These are phyloP conservation scores for Eimeria necatrix DNA, from an alignment of 169 alveolate genomes.

Conservation along the genomic window DNA sequence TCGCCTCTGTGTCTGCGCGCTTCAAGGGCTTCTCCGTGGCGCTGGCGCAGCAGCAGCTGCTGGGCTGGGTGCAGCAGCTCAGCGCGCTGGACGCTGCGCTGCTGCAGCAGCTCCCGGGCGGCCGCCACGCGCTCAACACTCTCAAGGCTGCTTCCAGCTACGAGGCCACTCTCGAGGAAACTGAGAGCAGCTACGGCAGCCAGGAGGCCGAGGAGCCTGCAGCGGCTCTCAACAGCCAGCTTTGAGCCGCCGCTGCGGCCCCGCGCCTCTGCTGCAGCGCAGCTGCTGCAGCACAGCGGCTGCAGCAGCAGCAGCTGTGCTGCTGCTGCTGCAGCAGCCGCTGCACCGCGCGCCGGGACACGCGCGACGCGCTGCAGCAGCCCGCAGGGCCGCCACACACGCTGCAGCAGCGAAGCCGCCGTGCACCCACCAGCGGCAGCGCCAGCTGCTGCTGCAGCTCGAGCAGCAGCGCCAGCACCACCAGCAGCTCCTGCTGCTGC, in stretches of 20 bases:
- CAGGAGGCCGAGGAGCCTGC: not conserved
- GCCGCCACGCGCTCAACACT: not conserved
- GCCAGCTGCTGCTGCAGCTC: slow-evolving; percentile 12
- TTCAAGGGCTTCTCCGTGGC: slow-evolving; percentile 9
- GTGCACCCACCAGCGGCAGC: not conserved
- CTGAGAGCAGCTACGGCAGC: slow-evolving; percentile 11
- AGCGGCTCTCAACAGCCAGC: slow-evolving; percentile 24
- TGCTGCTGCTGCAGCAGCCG: not conserved
- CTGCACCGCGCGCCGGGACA: not conserved
- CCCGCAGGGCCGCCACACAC: not conserved
- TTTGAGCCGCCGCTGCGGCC: no score
- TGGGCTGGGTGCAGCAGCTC: not conserved
- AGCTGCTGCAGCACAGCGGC: not conserved
- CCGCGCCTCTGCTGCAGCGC: not conserved
- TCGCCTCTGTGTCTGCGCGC: not conserved
- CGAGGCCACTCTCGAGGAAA: not conserved
- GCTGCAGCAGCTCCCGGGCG: slow-evolving; percentile 7
- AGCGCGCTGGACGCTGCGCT: not conserved
- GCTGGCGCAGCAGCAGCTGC: slow-evolving; percentile 12
- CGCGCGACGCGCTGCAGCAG: not conserved
- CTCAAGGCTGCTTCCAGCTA: not conserved
- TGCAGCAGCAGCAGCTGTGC: not conserved
- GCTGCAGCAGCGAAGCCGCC: slow-evolving; percentile 5
- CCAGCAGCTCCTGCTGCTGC: slow-evolving; percentile 6
- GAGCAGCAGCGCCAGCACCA: not conserved